phyloP scores from a whole-genome alignment of 2,329 filamentous ascomycete species.

The Paramyrothecium roridum region DNA sequence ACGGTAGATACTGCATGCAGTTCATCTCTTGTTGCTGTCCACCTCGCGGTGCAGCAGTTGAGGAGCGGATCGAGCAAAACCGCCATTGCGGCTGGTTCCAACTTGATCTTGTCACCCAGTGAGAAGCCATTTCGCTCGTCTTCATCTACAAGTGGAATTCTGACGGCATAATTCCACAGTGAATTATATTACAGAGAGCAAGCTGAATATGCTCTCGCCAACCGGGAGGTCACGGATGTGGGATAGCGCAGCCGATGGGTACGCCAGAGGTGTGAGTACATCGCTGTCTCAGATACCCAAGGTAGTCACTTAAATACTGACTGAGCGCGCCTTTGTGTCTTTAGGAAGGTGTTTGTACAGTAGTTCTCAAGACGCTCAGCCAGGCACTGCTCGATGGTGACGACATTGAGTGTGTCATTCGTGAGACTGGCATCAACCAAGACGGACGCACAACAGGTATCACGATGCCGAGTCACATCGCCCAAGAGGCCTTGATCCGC shows the following conservation, averaged over 20 bases:
- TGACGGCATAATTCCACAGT: neutral
- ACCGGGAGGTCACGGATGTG: constrained; percentile 13
- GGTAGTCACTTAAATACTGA: too few relatives aligned
- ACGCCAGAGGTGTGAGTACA: constrained; percentile 60
- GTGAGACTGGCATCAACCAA: constrained; percentile 47
- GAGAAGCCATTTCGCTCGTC: constrained; percentile 18
- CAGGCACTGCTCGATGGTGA: constrained; percentile 54
- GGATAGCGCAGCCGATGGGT: constrained; percentile 36
- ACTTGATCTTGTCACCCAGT: constrained; percentile 31
- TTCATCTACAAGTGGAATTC: neutral
- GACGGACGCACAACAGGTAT: constrained; percentile 56
- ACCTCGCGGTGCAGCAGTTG: constrained; percentile 47
- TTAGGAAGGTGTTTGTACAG: constrained; percentile 52
- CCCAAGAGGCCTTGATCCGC: constrained; percentile 40
- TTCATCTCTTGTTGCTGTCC: constrained; percentile 46
- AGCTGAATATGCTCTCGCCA: constrained; percentile 45
- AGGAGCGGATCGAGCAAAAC: constrained; percentile 40
- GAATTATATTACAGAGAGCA: constrained; percentile 39
- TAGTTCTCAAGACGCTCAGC: constrained; percentile 55
- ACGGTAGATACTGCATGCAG: constrained; percentile 52
- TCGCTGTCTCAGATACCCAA: too few relatives aligned
- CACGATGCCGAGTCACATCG: constrained; percentile 49
- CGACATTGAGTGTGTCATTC: constrained; percentile 48
- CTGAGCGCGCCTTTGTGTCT: too few relatives aligned
- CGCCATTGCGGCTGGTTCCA: constrained; percentile 45